Conservation (phyloP, 163 green algal genomes). For the Scenedesmus sp. region DNA sequence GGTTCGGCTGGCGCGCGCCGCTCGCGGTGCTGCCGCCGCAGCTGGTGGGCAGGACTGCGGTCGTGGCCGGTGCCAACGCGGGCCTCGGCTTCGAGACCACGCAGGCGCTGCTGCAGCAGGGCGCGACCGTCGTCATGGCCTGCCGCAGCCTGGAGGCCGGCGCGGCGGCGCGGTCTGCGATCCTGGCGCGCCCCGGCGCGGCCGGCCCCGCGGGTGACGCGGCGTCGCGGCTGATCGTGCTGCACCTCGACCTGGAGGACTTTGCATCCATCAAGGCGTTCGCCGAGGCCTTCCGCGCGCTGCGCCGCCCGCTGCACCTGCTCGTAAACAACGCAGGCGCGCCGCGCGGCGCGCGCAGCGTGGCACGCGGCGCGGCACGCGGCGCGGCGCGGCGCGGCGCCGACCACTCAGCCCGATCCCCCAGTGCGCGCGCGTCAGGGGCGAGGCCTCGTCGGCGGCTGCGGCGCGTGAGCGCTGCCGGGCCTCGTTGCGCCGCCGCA, state of each 20-base stretch:
- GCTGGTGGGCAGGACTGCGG: conserved; percentile 22
- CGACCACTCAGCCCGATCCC: too few relatives aligned
- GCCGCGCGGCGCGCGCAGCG: too few relatives aligned
- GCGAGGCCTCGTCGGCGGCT: too few relatives aligned
- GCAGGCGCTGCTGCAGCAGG: conserved; percentile 32
- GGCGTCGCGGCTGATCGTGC: conserved; percentile 11
- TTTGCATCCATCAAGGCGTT: conserved; percentile 25
- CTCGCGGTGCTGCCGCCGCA: conserved; percentile 25
- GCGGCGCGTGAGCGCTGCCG: too few relatives aligned
- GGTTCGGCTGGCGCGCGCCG: conserved; percentile 9
- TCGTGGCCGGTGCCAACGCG: conserved; percentile 52
- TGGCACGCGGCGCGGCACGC: too few relatives aligned
- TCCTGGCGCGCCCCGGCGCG: conserved; percentile 23
- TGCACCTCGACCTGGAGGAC: conserved; percentile 41
- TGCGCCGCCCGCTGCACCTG: conserved; percentile 31
- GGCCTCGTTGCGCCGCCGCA: too few relatives aligned
- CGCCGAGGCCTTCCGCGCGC: conserved; percentile 14
- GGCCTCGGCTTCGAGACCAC: conserved; percentile 52
- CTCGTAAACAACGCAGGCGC: conserved; percentile 41
- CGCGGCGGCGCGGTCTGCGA: conserved; percentile 12
- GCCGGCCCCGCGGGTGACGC: conserved; percentile 8
- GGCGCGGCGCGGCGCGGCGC: too few relatives aligned
- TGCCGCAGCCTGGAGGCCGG: conserved; percentile 37
- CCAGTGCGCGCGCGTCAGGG: too few relatives aligned
- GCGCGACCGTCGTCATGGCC: conserved; percentile 48